These are phyloP conservation scores for Acanthochlamys bracteata DNA, from an alignment of 106 monocot species.

Conservation along the genomic window DNA sequence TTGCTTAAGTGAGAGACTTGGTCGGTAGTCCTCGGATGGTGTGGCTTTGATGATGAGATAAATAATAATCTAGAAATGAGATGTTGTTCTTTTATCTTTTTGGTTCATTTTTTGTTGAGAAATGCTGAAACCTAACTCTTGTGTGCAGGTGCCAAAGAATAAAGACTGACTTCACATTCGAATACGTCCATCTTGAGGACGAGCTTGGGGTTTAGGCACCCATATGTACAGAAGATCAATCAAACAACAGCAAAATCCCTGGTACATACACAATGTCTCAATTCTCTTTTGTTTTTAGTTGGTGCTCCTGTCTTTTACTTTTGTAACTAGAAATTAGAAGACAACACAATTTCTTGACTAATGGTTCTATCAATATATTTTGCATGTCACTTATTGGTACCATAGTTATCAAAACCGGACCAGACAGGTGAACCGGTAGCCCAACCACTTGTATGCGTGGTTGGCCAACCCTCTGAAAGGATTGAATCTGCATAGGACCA, in stretches of 20 bases:
- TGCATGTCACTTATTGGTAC: too few species aligned
- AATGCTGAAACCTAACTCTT: conserved; percentile 6
- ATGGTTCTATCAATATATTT: too few species aligned
- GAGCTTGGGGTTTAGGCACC: conserved; percentile 65
- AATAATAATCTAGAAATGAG: background rate
- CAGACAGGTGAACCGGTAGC: too few species aligned
- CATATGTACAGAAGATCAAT: background rate
- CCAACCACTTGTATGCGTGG: too few species aligned
- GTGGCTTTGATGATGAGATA: background rate
- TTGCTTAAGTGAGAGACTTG: background rate
- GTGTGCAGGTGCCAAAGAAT: conserved; percentile 92
- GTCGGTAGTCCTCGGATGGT: too few species aligned
- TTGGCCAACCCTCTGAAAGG: too few species aligned
- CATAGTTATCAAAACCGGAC: too few species aligned
- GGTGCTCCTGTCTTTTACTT: too few species aligned
- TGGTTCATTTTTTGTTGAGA: background rate
- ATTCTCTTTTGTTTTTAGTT: too few species aligned
- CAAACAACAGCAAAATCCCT: background rate
- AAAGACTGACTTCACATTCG: conserved; percentile 88
- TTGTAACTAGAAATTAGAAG: too few species aligned
- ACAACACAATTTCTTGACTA: too few species aligned
- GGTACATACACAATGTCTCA: background rate
- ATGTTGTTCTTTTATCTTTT: background rate
- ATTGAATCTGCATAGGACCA: too few species aligned
- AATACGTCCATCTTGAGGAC: conserved; percentile 94